phyloP scores from a whole-genome alignment of 2,329 filamentous ascomycete genomes.

The Aspergillus tubingensis region DNA sequence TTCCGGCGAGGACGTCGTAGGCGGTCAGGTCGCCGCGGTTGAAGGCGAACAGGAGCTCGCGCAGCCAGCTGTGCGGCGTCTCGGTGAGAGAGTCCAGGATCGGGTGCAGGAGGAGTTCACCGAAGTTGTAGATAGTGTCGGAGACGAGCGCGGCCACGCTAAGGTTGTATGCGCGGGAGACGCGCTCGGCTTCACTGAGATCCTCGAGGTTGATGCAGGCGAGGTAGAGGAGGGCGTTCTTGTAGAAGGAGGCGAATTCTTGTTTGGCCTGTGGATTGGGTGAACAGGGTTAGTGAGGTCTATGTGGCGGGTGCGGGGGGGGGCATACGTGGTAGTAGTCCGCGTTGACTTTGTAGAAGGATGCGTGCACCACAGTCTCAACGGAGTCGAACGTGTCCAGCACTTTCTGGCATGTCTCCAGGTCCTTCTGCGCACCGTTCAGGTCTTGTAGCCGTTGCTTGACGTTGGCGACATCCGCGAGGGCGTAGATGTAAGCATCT shows the following conservation, averaged over 20 bases:
- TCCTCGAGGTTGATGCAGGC: constrained; percentile 86
- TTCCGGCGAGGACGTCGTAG: constrained; percentile 78
- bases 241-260: constrained; percentile 96
- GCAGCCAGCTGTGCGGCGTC: constrained; percentile 80
- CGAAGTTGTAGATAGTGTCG: constrained; percentile 98
- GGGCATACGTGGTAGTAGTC: constrained; percentile 79
- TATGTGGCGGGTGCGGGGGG: not conserved
- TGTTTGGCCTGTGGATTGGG: constrained; percentile 66
- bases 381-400: constrained; percentile 92
- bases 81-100: constrained; percentile 83
- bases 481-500: constrained; percentile 93
- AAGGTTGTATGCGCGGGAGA: constrained; percentile 85
- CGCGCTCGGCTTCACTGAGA: constrained; percentile 72
- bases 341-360: constrained; percentile 94
- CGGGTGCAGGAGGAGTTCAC: constrained; percentile 95
- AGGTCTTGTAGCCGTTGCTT: constrained; percentile 79
- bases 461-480: constrained; percentile 83
- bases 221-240: constrained; percentile 94
- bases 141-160: constrained; percentile 90
- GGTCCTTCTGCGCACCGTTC: constrained; percentile 79
- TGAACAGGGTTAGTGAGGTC: not conserved
- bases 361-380: constrained; percentile 91
- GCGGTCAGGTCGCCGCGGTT: constrained; percentile 90
- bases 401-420: constrained; percentile 84
- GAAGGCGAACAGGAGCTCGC: constrained; percentile 95